Percentiles rank a stretch among this genome's conserved stretches.
These are phyloP conservation scores for Aspergillus hortae DNA, from an alignment of 2,329 filamentous ascomycete species.

Conservation along the genomic window DNA sequence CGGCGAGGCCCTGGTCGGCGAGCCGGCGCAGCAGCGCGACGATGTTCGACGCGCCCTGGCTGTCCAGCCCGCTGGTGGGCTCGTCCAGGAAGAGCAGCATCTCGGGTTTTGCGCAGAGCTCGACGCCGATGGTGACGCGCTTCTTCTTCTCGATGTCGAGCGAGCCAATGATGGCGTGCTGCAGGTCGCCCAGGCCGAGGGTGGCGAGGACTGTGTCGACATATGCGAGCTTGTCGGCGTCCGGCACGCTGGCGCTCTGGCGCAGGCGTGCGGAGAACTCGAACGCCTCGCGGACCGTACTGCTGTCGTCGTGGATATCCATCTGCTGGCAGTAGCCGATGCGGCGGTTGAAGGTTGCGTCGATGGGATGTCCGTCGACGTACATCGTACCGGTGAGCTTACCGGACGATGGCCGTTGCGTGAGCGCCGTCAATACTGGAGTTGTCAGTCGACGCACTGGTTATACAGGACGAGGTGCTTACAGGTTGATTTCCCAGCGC, in stretches of 20 bases:
- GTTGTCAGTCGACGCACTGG: not conserved
- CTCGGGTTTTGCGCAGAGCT: conserved; percentile 63
- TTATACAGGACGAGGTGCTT: conserved; percentile 7
- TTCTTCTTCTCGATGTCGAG: conserved; percentile 65
- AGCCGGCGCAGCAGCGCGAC: conserved; percentile 62
- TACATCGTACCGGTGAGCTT: conserved; percentile 59
- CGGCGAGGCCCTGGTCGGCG: conserved; percentile 59
- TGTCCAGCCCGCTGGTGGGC: conserved; percentile 63
- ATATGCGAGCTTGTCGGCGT: conserved; percentile 58
- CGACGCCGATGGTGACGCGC: conserved; percentile 65
- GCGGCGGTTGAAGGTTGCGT: conserved; percentile 58
- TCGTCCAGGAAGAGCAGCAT: conserved; percentile 65
- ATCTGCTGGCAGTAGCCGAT: conserved; percentile 69
- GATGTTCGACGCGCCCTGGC: conserved; percentile 61
- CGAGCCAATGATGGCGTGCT: conserved; percentile 59
- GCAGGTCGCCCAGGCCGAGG: conserved; percentile 57
- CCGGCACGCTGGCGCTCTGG: conserved; percentile 49
- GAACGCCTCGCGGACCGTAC: conserved; percentile 62
- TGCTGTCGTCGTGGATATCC: conserved; percentile 64
- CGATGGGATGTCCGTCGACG: conserved; percentile 58
- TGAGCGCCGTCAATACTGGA: conserved; percentile 67
- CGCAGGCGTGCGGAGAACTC: conserved; percentile 62
- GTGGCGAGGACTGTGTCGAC: conserved; percentile 60
- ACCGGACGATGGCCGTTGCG: conserved; percentile 64
- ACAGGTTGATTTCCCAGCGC: conserved; percentile 62